Conservation (phyloP, 2,329 filamentous ascomycete genomes). For the Emergomyces pasteurianus region DNA sequence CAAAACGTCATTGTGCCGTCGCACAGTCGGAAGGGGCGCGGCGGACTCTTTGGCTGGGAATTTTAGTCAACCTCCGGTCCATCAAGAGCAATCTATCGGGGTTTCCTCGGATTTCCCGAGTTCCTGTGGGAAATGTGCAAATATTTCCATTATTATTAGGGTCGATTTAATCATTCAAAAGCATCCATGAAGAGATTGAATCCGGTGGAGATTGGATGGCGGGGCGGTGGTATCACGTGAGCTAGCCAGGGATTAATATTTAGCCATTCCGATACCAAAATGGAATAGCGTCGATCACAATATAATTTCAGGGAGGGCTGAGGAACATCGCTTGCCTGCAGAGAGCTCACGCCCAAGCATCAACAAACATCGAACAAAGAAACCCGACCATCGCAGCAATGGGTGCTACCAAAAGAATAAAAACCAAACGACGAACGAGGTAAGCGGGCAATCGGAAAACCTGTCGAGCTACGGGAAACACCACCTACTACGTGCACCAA, state of each 20-base stretch:
- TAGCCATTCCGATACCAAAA: not conserved
- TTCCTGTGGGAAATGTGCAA: not conserved
- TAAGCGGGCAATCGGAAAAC: constrained; percentile 23
- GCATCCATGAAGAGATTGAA: not conserved
- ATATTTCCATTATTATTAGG: not conserved
- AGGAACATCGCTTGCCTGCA: not conserved
- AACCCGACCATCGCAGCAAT: constrained; percentile 31
- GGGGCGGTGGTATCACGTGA: not conserved
- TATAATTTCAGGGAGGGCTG: not conserved
- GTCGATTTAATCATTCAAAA: not conserved
- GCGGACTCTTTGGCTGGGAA: not conserved
- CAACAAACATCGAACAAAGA: not conserved
- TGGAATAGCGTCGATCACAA: not conserved
- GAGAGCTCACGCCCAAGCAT: not conserved
- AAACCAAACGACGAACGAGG: constrained; percentile 62
- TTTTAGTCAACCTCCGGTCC: not conserved
- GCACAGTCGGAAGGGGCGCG: not conserved
- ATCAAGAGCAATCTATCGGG: not conserved
- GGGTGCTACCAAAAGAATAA: constrained; percentile 56
- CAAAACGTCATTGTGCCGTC: not conserved
- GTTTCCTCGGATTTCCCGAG: not conserved
- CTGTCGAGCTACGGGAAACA: not conserved
- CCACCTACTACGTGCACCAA: not conserved
- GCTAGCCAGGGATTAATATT: not conserved
- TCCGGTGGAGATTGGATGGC: not conserved